Conservation (phyloP, 2,329 filamentous ascomycete species). For the Penicillium brasilianum region DNA sequence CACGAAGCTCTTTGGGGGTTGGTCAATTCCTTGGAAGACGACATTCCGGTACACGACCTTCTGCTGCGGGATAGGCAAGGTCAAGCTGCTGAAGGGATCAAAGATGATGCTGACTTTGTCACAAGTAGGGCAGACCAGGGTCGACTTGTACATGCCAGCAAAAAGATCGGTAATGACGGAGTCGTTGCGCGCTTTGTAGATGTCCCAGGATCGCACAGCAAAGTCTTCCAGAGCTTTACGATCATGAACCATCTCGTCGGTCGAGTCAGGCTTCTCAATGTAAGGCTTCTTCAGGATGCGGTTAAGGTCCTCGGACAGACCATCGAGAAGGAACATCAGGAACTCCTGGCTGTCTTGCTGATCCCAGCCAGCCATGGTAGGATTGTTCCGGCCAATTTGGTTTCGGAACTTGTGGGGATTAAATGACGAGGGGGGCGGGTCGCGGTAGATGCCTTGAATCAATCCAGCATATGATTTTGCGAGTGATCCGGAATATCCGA, state of each 20-base stretch:
- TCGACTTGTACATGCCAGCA: constrained; percentile 98
- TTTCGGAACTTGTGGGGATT: constrained; percentile 82
- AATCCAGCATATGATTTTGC: constrained; percentile 82
- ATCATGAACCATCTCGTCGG: constrained; percentile 91
- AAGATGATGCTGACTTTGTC: constrained; percentile 98
- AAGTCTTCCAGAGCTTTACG: constrained; percentile 79
- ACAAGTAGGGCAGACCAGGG: constrained; percentile 87
- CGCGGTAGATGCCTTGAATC: constrained; percentile 77
- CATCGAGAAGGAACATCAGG: constrained; percentile 90
- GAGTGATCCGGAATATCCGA: constrained; percentile 84
- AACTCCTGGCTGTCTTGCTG: constrained; percentile 99
- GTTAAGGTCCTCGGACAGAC: constrained; percentile 92
- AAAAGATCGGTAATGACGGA: constrained; percentile 96
- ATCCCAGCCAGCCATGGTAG: constrained; percentile 88
- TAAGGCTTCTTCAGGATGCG: constrained; percentile 95
- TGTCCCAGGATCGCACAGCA: constrained; percentile 87
- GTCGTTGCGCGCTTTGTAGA: constrained; percentile 89
- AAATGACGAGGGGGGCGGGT: constrained; percentile 69
- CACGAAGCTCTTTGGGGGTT: constrained; percentile 71
- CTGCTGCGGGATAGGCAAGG: constrained; percentile 85
- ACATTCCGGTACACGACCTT: constrained; percentile 78
- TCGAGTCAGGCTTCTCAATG: constrained; percentile 96
- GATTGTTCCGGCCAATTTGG: constrained; percentile 78
- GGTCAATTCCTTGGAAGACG: constrained; percentile 77
- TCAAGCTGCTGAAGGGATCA: constrained; percentile 94